phyloP scores from a whole-genome alignment of 306 rosid genomes.

The Dryas drummondii region DNA sequence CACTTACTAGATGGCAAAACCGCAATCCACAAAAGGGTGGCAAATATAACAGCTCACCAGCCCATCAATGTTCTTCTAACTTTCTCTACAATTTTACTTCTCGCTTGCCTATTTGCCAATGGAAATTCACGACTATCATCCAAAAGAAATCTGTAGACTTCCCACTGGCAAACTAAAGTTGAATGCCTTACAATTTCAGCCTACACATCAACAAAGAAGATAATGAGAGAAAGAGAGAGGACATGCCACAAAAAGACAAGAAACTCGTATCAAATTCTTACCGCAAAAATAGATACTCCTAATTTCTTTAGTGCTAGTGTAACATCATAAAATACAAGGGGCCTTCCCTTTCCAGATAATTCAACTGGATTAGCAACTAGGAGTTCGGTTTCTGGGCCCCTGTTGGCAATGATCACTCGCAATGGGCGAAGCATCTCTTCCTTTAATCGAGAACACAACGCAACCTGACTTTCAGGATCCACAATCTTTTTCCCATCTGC shows the following conservation, averaged over 20 bases:
- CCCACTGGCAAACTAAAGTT: slow-evolving; percentile 76
- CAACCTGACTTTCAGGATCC: slow-evolving; percentile 63
- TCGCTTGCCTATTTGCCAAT: slow-evolving; percentile 50
- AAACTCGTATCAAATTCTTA: slow-evolving; percentile 29
- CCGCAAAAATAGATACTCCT: slow-evolving; percentile 69
- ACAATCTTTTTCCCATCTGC: slow-evolving; percentile 62
- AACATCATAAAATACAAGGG: slow-evolving; percentile 85
- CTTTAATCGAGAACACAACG: slow-evolving; percentile 60
- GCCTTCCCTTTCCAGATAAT: slow-evolving; percentile 74
- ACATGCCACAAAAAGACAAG: background rate
- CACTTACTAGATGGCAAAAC: slow-evolving; percentile 1
- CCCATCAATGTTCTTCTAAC: slow-evolving; percentile 84
- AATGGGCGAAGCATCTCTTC: slow-evolving; percentile 73
- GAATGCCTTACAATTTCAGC: slow-evolving; percentile 85
- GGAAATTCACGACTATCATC: slow-evolving; percentile 66
- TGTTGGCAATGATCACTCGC: slow-evolving; percentile 63
- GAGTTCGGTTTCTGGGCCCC: slow-evolving; percentile 83
- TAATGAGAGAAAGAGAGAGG: slow-evolving; percentile 7
- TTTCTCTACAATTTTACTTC: slow-evolving; percentile 67
- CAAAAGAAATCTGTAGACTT: slow-evolving; percentile 78
- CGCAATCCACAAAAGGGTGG: slow-evolving; percentile 6
- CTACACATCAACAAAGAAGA: slow-evolving; percentile 29
- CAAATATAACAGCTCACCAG: slow-evolving; percentile 47
- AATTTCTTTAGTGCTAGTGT: slow-evolving; percentile 63
- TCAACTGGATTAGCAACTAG: slow-evolving; percentile 89